Evolutionary conservation across 306 rosid genomes (phyloP), one percentile per base, ranked within the genome.

Genomic region (Acacia acuminata): DNA sequence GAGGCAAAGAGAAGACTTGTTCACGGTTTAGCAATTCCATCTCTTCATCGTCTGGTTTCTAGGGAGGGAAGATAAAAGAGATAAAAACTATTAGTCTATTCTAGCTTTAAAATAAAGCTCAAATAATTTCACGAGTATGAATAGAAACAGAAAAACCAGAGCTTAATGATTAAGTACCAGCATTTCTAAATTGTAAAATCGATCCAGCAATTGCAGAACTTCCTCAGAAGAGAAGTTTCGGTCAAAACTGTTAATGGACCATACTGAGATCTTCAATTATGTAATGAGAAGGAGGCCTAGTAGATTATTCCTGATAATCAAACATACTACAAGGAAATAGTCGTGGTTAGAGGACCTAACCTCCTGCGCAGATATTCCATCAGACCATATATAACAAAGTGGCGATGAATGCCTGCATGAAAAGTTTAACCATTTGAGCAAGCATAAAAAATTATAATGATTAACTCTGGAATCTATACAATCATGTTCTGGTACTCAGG

Each of bases 1-100:
- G 93, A 47, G 99, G 99, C 88, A 96, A 85, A 88, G 85, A 83
- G 84, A 96, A 96, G 68, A 94, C 98, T 87, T 94, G 97, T 86
- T 94, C 97, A 19, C 83, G 92, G 82, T 88, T 90, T 83, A 96
- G 87, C 82, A 92, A 55, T 22, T 94, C 98, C 38, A 75, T 71
- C 64, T 96, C 98, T 34, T 96, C 99, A 1, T 96, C 99, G 8
- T 96, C 97, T 70, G 99, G 82, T 87, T 96, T 96, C 99, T 96
- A 90, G 71, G 72, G 81, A 70, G 51, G 55, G 61, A 63, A 61
- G 43, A 48, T 40, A 51, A 34, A 48, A 60, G 66, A 17, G 71
- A 64, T 22, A 19, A 56, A 42, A 84, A 67, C 71, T 77, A 63
- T 24, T 24, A 81, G 34, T 58, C 19, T 80, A 71, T 50, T 78